phyloP scores from a whole-genome alignment of 2,329 filamentous ascomycete genomes.

The Alternaria sp. region DNA sequence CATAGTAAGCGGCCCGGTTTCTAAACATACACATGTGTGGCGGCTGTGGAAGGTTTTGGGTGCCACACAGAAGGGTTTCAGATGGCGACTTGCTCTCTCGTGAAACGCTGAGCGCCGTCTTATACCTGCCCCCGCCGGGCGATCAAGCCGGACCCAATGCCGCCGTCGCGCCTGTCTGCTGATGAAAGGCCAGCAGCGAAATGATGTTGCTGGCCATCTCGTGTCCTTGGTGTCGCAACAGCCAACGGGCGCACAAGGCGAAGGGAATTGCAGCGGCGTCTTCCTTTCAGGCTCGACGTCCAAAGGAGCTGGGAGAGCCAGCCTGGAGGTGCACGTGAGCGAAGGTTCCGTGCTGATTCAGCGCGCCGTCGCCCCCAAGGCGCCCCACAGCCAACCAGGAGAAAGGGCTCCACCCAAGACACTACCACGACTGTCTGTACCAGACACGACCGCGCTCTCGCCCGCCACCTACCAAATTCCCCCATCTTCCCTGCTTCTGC shows the following conservation, averaged over 20 bases:
- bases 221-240: background rate
- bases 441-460: slow-evolving; percentile 21
- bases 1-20: slow-evolving; percentile 12
- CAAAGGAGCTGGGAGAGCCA: background rate
- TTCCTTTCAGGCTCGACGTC: slow-evolving; percentile 21
- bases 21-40: slow-evolving; percentile 23
- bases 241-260: slow-evolving; percentile 16
- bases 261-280: slow-evolving; percentile 26
- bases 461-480: slow-evolving; percentile 21
- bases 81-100: slow-evolving; percentile 27
- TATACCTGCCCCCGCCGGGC: slow-evolving; percentile 25
- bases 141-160: slow-evolving; percentile 13
- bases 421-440: slow-evolving; percentile 27
- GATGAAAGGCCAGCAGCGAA: slow-evolving; percentile 26
- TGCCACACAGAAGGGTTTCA: slow-evolving; percentile 43
- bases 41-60: slow-evolving; percentile 30
- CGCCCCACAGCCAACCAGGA: slow-evolving; percentile 18
- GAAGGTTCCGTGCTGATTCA: slow-evolving; percentile 22
- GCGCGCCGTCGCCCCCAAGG: slow-evolving; percentile 22
- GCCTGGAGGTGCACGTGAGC: slow-evolving; percentile 28
- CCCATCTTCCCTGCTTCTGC: slow-evolving; percentile 13
- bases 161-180: slow-evolving; percentile 27
- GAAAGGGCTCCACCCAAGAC: slow-evolving; percentile 31
- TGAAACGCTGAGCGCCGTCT: slow-evolving; percentile 43
- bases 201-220: slow-evolving; percentile 6